Evolutionary conservation across 2,329 filamentous ascomycete species (phyloP), one percentile per base, ranked within the genome.

Genomic region (Epichloe gansuensis): DNA sequence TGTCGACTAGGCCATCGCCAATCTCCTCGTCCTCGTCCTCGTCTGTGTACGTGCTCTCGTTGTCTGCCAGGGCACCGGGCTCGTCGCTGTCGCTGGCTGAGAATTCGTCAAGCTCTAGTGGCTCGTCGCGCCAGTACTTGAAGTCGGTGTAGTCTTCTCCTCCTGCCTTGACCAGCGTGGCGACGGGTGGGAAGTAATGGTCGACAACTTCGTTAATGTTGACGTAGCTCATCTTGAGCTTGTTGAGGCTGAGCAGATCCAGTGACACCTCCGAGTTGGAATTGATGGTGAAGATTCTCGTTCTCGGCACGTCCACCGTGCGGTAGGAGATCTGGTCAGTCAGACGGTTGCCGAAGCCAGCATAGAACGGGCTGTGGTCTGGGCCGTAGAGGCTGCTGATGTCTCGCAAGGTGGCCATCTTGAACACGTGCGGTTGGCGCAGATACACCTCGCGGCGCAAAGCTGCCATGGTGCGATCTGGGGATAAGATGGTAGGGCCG

Each of bases 91-190:
- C 91, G 45, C 86, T 94, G 50, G 86, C 86, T 1, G 87, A 90
- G 61, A 97, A 97, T 51, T 95, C 88, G 43, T 90, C 87, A 28
- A 96, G 71, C 49, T 95, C 89, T 15, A 91, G 76, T 2, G 90
- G 88, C 47, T 78, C 77, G 56, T 95, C 86, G 56, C 94, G 80
- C 93, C 93, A 98, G 71, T 95, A 98, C 53, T 83, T 91, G 69
- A 98, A 98, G 66, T 98, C 93, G 0, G 93, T 98, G 63, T 88
- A 98, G 53, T 95, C 86, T 66, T 97, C 93, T 12, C 91, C 91
- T 21, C 91, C 91, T 45, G 87, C 86, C 61, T 87, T 89, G 17
- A 96, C 84, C 34, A 98, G 76, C 28, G 91, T 83, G 57, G 85
- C 88, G 12, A 95, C 85, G 2, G 94, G 89, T 6, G 93, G 93